Conservation (phyloP, 257 asterid genomes). For the Misopates orontium region DNA sequence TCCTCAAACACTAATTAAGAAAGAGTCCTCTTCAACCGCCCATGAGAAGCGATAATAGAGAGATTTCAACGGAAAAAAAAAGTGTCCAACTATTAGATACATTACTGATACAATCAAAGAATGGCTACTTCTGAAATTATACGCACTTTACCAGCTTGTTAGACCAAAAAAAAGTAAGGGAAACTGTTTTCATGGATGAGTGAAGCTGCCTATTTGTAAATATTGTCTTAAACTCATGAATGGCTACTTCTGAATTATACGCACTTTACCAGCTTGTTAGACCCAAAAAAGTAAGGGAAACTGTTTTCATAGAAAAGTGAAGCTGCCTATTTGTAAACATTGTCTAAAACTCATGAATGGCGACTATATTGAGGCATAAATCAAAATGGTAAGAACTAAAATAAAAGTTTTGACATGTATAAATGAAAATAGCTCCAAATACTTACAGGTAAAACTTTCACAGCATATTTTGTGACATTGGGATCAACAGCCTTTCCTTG, state of each 20-base stretch:
- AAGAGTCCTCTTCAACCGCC: no score
- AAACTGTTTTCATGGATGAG: neutral
- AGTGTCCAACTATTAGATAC: neutral
- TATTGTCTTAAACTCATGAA: neutral
- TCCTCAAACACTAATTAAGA: no score
- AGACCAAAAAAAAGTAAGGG: neutral
- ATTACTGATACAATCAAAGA: neutral
- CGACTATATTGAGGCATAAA: constrained; percentile 11
- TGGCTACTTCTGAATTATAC: neutral
- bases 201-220: neutral
- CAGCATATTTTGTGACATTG: constrained; percentile 70
- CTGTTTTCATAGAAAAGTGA: neutral
- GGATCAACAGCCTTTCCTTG: constrained; percentile 70
- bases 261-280: neutral
- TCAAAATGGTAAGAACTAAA: neutral
- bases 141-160: neutral
- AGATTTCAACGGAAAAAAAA: no score
- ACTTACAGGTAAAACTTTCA: constrained; percentile 85
- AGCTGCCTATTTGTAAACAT: neutral
- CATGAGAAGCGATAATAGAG: neutral
- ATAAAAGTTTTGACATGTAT: neutral
- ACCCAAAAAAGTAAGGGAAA: constrained; percentile 4
- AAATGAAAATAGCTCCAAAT: constrained; percentile 14
- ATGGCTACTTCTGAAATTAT: neutral
- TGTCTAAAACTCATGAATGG: neutral